These are phyloP conservation scores for Phaeotremella skinneri DNA, from an alignment of 768 basidiomycete species.

Conservation along the genomic window DNA sequence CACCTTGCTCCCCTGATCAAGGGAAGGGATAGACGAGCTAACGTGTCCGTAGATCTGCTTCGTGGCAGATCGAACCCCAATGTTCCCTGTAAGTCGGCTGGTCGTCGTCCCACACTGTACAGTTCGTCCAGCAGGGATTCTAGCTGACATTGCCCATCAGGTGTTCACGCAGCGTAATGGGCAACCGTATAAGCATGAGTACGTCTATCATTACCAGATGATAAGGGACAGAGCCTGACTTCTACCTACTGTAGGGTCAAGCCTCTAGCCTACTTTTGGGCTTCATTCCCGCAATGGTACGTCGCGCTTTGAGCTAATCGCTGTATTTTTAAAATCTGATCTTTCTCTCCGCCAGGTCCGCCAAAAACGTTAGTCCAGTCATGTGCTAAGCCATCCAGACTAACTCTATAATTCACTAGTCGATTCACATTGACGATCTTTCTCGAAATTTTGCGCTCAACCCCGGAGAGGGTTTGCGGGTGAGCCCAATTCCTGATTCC, in stretches of 20 bases:
- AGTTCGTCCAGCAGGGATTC: not conserved
- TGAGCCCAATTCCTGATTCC: conserved; percentile 7
- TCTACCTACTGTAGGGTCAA: conserved; percentile 32
- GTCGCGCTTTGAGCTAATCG: conserved; percentile 41
- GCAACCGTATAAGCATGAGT: conserved; percentile 74
- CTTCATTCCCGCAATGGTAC: conserved; percentile 77
- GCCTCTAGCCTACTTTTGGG: conserved; percentile 68
- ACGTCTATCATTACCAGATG: not conserved
- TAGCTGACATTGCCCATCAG: conserved; percentile 9
- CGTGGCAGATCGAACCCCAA: conserved; percentile 81
- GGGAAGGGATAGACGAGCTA: not conserved
- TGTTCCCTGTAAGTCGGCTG: conserved; percentile 69
- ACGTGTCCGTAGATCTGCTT: conserved; percentile 40
- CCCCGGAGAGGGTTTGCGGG: conserved; percentile 73
- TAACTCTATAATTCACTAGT: conserved; percentile 64
- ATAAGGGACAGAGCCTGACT: not conserved
- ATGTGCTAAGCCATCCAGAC: conserved; percentile 6
- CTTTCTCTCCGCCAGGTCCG: conserved; percentile 2
- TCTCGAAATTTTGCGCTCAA: conserved; percentile 86
- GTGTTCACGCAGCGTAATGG: conserved; percentile 70
- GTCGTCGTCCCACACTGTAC: not conserved
- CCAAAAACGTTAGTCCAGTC: conserved; percentile 29
- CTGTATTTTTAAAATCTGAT: not conserved
- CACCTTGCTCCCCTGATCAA: conserved; percentile 8
- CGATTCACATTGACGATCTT: conserved; percentile 86